Evolutionary conservation across 495 filamentous ascomycete genomes (phyloP).

Genomic region (Evernia prunastri): DNA sequence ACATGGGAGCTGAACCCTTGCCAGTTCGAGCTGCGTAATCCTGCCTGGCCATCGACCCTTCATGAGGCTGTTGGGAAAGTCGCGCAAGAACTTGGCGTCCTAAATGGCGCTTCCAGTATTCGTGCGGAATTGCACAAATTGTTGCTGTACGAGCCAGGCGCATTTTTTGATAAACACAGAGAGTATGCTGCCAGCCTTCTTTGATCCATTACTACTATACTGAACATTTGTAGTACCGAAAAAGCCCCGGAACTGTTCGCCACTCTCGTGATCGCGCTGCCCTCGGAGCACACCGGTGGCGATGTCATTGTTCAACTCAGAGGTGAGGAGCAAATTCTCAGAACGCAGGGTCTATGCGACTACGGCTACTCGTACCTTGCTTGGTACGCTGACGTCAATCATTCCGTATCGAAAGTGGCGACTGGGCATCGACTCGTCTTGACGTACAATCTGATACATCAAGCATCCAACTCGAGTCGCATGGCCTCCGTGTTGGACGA

Average conservation of each 20-base stretch:
- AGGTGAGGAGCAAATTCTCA: constrained; percentile 32
- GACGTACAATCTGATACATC: constrained; percentile 49
- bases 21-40: constrained; percentile 40
- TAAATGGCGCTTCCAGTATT: not conserved
- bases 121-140: constrained; percentile 48
- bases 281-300: constrained; percentile 48
- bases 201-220: not conserved
- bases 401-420: constrained; percentile 46
- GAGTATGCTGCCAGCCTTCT: constrained; percentile 29
- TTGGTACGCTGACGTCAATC: constrained; percentile 51
- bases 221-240: constrained; percentile 32
- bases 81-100: constrained; percentile 17
- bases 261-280: constrained; percentile 48
- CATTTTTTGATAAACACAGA: constrained; percentile 47
- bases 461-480: constrained; percentile 14
- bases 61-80: constrained; percentile 6
- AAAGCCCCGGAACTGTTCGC: constrained; percentile 52
- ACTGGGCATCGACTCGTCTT: constrained; percentile 47
- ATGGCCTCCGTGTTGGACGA: constrained; percentile 18
- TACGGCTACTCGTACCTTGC: constrained; percentile 37
- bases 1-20: constrained; percentile 45
- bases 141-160: constrained; percentile 49
- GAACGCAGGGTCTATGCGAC: constrained; percentile 30
- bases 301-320: constrained; percentile 41
- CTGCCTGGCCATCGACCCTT: constrained; percentile 28